Evolutionary conservation across 257 asterid species (phyloP).

Genomic region (Rhazya stricta): DNA sequence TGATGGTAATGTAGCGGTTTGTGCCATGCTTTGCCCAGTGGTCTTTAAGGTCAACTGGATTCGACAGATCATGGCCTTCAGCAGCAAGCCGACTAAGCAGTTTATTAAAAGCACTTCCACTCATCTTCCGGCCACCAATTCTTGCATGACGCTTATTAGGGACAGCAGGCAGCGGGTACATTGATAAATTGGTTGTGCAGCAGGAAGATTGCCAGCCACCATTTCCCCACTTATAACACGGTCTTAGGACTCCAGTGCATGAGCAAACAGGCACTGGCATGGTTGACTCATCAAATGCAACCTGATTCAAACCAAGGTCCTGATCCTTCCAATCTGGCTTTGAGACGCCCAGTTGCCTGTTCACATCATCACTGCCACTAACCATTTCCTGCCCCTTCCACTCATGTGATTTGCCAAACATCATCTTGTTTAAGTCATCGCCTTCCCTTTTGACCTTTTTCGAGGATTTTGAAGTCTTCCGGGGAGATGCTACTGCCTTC

Average conservation of each 20-base stretch:
- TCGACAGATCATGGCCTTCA: constrained; percentile 76
- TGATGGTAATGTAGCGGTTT: constrained; percentile 93
- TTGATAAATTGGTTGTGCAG: constrained; percentile 76
- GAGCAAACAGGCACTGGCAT: constrained; percentile 97
- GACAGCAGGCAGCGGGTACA: constrained; percentile 88
- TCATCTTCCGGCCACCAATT: constrained; percentile 95
- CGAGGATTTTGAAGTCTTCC: constrained; percentile 46
- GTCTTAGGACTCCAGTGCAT: constrained; percentile 77
- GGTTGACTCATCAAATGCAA: constrained; percentile 77
- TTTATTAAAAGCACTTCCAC: constrained; percentile 91
- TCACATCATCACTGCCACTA: constrained; percentile 26
- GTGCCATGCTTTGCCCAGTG: constrained; percentile 99
- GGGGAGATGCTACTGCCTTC: constrained; percentile 32
- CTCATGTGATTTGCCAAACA: constrained; percentile 36
- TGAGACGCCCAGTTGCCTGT: constrained; percentile 26
- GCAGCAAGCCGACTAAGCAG: constrained; percentile 86
- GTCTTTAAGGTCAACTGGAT: constrained; percentile 79
- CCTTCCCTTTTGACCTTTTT: constrained; percentile 57
- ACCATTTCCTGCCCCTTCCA: constrained; percentile 40
- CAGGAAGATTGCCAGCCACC: constrained; percentile 99
- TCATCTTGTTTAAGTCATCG: constrained; percentile 48
- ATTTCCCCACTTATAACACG: constrained; percentile 98
- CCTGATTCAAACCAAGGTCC: constrained; percentile 84
- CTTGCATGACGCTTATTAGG: constrained; percentile 95
- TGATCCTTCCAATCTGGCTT: constrained; percentile 91